Conservation (phyloP, 2,329 filamentous ascomycete genomes). For the Monosporascus sp. region DNA sequence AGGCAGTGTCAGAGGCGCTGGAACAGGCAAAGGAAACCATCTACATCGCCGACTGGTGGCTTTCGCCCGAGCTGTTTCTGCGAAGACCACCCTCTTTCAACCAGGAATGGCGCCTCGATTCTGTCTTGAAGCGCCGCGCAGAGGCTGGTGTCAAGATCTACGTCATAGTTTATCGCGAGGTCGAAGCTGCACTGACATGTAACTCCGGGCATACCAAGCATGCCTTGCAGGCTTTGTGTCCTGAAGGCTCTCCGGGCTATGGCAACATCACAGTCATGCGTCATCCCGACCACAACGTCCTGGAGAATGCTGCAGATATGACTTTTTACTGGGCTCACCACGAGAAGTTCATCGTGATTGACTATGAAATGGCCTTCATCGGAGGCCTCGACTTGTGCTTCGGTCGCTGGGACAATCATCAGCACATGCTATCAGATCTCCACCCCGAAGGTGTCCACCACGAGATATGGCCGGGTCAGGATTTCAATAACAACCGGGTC, state of each 20-base stretch:
- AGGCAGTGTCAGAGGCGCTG: conserved; percentile 80
- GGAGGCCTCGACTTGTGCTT: conserved; percentile 94
- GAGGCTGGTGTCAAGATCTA: conserved; percentile 94
- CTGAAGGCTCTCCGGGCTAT: conserved; percentile 73
- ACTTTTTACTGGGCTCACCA: conserved; percentile 98
- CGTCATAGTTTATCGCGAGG: conserved; percentile 87
- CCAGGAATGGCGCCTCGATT: conserved; percentile 83
- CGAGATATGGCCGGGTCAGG: conserved; percentile 91
- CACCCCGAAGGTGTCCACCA: conserved; percentile 78
- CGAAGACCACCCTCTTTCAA: conserved; percentile 77
- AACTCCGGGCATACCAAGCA: conserved; percentile 93
- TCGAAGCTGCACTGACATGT: conserved; percentile 76
- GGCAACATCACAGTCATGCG: conserved; percentile 87
- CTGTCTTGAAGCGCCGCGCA: conserved; percentile 79
- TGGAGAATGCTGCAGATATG: conserved; percentile 93
- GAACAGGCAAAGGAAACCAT: conserved; percentile 88
- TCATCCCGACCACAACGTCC: conserved; percentile 91
- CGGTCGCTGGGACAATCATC: conserved; percentile 84
- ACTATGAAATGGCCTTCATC: conserved; percentile 87
- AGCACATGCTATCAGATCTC: conserved; percentile 81
- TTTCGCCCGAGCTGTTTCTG: conserved; percentile 83
- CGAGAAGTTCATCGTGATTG: conserved; percentile 94
- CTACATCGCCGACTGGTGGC: conserved; percentile 97
- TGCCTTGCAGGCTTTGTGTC: conserved; percentile 72
- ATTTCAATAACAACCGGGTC: conserved; percentile 96